phyloP scores from a whole-genome alignment of 2,329 filamentous ascomycete genomes.

The Ceratocystis papillata region DNA sequence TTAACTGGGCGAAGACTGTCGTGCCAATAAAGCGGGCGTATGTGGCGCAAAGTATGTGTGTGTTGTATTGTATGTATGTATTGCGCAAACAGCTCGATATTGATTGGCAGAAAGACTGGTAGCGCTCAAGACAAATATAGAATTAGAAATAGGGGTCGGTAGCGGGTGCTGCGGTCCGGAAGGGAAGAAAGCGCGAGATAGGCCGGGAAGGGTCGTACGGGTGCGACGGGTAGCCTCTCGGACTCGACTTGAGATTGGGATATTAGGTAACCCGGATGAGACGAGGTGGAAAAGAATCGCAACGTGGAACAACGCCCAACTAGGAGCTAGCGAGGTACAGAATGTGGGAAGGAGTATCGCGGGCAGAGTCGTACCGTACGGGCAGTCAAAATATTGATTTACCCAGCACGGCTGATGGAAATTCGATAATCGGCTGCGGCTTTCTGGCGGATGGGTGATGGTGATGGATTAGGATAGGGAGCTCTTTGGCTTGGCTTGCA shows the following conservation, averaged over 20 bases:
- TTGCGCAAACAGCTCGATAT: too few relatives aligned
- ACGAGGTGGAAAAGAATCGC: neutral
- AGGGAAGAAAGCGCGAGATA: neutral
- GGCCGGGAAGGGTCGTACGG: neutral
- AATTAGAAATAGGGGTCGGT: neutral
- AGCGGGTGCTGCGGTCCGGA: neutral
- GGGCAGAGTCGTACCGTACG: neutral
- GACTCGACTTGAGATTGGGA: neutral
- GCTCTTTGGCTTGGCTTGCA: neutral
- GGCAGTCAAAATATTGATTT: neutral
- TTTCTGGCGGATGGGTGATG: neutral
- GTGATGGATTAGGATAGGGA: neutral
- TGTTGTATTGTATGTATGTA: neutral
- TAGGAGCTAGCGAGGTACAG: neutral
- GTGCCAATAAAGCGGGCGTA: conserved; percentile 1
- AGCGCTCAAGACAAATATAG: neutral
- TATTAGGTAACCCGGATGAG: neutral
- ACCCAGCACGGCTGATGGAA: neutral
- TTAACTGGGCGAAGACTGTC: neutral
- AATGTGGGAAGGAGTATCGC: neutral
- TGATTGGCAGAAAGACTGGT: neutral
- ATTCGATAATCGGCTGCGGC: neutral
- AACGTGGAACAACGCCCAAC: neutral
- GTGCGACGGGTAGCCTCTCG: neutral
- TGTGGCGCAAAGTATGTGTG: neutral